Evolutionary conservation across 2,329 filamentous ascomycete species (phyloP).

Genomic region (Orbilia javanica): DNA sequence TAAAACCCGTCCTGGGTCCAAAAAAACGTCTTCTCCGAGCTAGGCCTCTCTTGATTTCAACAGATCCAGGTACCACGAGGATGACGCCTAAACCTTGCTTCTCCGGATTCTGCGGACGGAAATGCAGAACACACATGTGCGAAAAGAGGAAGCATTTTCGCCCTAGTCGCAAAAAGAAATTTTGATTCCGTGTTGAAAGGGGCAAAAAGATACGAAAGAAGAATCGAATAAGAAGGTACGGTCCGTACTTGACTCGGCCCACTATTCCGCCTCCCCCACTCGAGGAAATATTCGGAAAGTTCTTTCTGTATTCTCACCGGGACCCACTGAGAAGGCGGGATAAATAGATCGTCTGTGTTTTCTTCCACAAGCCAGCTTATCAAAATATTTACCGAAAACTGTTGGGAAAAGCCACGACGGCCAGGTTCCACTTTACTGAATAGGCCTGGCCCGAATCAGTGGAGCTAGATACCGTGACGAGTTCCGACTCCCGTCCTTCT

Average conservation of each 20-base stretch:
- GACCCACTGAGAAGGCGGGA: not conserved
- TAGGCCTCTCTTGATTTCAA: not conserved
- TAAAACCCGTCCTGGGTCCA: not conserved
- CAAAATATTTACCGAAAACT: conserved; percentile 3
- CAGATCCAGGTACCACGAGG: conserved; percentile 11
- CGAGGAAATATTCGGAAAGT: conserved; percentile 3
- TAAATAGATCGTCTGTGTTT: not conserved
- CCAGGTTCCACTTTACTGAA: conserved; percentile 15
- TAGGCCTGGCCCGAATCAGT: conserved; percentile 7
- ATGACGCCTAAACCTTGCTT: conserved; percentile 10
- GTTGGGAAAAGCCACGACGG: conserved; percentile 6
- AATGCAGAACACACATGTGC: conserved; percentile 6
- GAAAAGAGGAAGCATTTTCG: conserved; percentile 3
- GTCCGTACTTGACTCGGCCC: not conserved
- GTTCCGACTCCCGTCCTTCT: conserved; percentile 6
- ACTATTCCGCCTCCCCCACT: not conserved
- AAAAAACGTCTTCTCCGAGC: conserved; percentile 10
- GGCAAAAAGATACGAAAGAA: conserved; percentile 1
- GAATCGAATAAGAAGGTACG: conserved; percentile 23
- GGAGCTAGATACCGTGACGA: not conserved
- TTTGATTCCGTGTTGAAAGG: not conserved
- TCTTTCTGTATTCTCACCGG: not conserved
- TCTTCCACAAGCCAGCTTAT: not conserved
- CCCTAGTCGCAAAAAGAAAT: not conserved
- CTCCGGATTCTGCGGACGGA: conserved; percentile 19